A percentile compares a stretch with the other conserved stretches of the same genome.
Evolutionary conservation across 2,329 filamentous ascomycete genomes (phyloP).

Genomic region (Cladophialophora immunda): DNA sequence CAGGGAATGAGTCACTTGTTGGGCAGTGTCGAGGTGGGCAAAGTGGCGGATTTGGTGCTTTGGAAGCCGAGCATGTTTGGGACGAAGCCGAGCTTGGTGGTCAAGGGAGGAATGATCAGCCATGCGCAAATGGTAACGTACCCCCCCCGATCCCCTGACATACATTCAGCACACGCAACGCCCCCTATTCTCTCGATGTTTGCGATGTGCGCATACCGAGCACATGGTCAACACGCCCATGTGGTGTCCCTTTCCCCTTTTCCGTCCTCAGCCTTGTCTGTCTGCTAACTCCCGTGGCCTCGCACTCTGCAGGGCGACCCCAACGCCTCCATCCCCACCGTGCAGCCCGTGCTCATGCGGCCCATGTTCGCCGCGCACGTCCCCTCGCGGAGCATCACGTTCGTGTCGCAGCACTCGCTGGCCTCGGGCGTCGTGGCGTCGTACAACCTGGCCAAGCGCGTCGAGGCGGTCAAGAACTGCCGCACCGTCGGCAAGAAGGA

Average conservation of each 20-base stretch:
- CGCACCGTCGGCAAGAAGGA: constrained; percentile 79
- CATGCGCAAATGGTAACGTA: constrained; percentile 79
- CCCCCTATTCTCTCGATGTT: no score
- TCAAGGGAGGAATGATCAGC: constrained; percentile 89
- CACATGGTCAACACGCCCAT: no score
- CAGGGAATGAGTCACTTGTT: constrained; percentile 90
- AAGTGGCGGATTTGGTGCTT: constrained; percentile 86
- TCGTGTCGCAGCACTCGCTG: constrained; percentile 79
- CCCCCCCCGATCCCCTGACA: not conserved
- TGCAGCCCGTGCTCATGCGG: constrained; percentile 83
- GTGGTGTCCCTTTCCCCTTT: not conserved
- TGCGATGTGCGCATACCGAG: no score
- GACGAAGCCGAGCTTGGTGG: constrained; percentile 79
- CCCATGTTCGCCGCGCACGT: constrained; percentile 84
- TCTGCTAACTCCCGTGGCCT: not conserved
- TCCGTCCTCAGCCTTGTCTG: not conserved
- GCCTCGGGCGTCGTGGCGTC: constrained; percentile 70
- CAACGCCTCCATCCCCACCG: constrained; percentile 84
- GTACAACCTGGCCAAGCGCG: constrained; percentile 79
- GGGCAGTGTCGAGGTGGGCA: constrained; percentile 86
- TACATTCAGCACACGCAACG: no score
- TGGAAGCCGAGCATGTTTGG: constrained; percentile 90
- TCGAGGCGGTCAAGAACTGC: constrained; percentile 82
- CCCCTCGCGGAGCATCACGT: constrained; percentile 77
- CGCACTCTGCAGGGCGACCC: constrained; percentile 69